Base-by-base conservation (phyloP, 768 basidiomycete genomes). In the Lactifluus echinatus region DNA sequence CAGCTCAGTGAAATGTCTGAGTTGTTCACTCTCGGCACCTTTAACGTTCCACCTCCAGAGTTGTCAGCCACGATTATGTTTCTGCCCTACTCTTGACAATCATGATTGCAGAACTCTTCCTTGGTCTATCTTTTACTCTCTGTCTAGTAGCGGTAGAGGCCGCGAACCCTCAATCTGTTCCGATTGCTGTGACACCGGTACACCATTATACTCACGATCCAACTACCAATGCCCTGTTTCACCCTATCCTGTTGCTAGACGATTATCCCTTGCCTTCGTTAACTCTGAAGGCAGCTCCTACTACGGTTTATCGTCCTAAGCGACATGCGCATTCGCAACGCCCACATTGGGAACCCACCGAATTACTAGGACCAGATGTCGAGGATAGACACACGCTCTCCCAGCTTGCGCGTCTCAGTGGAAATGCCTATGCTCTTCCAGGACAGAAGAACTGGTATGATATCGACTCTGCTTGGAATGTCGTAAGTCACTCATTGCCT, bases 401-500 rank as follows among this genome's bases (percentile, higher is more conserved):
- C 2, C 85, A 92, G 67, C 77, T 98, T 28, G 93, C 88, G 8
- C 69, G 89, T 56, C 94, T 97, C 86, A 76, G 85, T 10, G 89
- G 84, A 34, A 90, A 97, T 67, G 94, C 95, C 1, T 97, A 97
- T 71, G 81, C 85, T 11, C 68, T 82, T 29, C 86, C 88, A 15
- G 81, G 83, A 6, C 71, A 75, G 64, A 76, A 74, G 49, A 84
- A 83, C 49, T 96, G 93, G 94, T 94, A 87, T 63, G 85, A 90
- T 31, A 70, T 92, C 2, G 88, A 87, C 65, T 66, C 70, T 2
- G 74, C 79, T 0, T 97, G 87, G 87, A 93, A 91, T 59, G 76
- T 63, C 52, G 71, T 71, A 46, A 51, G 56, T 39, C 49, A 10
- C 10, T 10, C 31, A 56, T 37, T 17, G 19, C 3, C 46, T 24